A percentile compares a stretch with the other conserved stretches of the same genome.
These are phyloP conservation scores for Ulmus americana DNA, from an alignment of 331 rosid genomes.

Conservation along the genomic window DNA sequence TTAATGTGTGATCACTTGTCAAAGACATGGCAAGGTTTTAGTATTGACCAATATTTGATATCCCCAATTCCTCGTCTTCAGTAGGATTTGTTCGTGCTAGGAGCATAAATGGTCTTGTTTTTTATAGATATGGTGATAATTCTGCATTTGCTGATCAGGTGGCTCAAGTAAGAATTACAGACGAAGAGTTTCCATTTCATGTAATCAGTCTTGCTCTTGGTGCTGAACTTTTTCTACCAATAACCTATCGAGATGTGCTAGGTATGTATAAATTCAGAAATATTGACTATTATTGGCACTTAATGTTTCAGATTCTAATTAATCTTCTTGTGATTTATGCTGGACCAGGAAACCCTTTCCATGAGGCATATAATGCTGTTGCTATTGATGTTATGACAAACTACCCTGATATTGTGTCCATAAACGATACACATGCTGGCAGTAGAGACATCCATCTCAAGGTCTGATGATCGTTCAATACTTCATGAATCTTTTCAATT, in stretches of 20 bases:
- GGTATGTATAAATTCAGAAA: constrained; percentile 40
- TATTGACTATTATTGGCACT: constrained; percentile 15
- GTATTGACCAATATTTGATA: background rate
- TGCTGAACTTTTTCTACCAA: constrained; percentile 63
- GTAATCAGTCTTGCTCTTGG: constrained; percentile 70
- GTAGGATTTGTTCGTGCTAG: background rate
- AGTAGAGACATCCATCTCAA: constrained; percentile 54
- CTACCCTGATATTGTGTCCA: constrained; percentile 57
- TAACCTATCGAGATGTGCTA: constrained; percentile 53
- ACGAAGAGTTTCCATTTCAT: constrained; percentile 46
- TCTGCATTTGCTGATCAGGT: constrained; percentile 49
- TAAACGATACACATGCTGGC: constrained; percentile 49
- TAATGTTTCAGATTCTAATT: constrained; percentile 26
- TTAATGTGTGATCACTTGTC: background rate
- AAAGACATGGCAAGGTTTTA: background rate
- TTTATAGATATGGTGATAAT: constrained; percentile 16
- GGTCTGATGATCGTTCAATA: constrained; percentile 35
- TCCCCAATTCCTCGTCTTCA: background rate
- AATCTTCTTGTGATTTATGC: constrained; percentile 25
- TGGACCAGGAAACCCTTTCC: constrained; percentile 72
- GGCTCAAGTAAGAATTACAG: constrained; percentile 67
- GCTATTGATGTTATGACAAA: constrained; percentile 52
- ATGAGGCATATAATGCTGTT: constrained; percentile 63
- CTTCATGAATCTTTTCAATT: background rate
- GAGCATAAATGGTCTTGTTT: background rate